phyloP scores from a whole-genome alignment of 805 yeast genomes.

The Wickerhamiella sorbophila region DNA sequence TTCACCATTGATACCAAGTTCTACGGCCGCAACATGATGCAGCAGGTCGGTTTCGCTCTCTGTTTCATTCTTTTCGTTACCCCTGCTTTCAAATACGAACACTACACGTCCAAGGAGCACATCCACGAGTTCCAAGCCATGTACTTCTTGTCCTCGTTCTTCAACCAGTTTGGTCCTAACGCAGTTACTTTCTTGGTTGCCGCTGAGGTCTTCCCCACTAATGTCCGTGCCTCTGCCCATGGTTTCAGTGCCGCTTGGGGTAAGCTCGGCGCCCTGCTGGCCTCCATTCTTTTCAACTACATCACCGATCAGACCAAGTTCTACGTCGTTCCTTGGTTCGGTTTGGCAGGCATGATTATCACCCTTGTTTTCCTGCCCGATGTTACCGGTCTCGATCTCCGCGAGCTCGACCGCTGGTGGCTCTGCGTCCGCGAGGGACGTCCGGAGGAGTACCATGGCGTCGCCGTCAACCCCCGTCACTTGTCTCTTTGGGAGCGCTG shows the following conservation, averaged over 20 bases:
- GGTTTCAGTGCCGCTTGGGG: conserved; percentile 54
- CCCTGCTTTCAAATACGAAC: conserved; percentile 46
- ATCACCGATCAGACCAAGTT: conserved; percentile 23
- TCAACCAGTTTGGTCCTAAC: conserved; percentile 56
- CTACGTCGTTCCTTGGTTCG: conserved; percentile 29
- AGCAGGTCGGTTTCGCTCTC: conserved; percentile 41
- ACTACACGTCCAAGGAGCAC: conserved; percentile 24
- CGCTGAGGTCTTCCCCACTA: conserved; percentile 52
- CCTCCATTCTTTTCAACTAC: conserved; percentile 29
- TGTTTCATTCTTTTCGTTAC: conserved; percentile 40
- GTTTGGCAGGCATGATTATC: conserved; percentile 26
- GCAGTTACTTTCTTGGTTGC: conserved; percentile 49
- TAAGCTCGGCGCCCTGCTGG: conserved; percentile 50
- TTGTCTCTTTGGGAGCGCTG: conserved; percentile 26
- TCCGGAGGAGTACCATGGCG: conserved; percentile 27
- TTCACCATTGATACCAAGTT: conserved; percentile 36
- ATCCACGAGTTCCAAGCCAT: conserved; percentile 34
- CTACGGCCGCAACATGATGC: conserved; percentile 45
- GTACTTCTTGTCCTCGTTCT: conserved; percentile 46
- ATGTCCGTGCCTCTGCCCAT: conserved; percentile 52
- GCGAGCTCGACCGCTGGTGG: conserved; percentile 28
- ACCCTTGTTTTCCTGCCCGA: conserved; percentile 26
- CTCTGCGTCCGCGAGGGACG: conserved; percentile 24
- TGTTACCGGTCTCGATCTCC: conserved; percentile 26
- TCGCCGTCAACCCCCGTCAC: conserved; percentile 26